Conservation (phyloP, 2,329 filamentous ascomycete species). For the Alternaria hordeiaustralica region DNA sequence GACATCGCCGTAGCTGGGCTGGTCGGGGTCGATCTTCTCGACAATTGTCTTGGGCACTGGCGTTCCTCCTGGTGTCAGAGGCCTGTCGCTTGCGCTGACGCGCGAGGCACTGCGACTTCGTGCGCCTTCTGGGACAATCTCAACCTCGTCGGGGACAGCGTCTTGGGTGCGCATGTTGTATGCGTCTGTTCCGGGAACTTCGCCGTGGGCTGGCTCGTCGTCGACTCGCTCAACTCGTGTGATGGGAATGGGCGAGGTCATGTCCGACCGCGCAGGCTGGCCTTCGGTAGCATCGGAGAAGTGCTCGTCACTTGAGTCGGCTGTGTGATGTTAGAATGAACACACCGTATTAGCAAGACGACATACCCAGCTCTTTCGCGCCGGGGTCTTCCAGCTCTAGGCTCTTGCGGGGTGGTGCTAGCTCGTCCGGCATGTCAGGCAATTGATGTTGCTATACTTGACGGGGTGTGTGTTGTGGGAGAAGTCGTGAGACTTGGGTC, state of each 20-base stretch:
- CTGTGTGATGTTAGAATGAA: slow-evolving; percentile 19
- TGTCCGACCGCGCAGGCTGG: slow-evolving; percentile 49
- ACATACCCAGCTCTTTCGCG: slow-evolving; percentile 62
- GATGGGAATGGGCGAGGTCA: slow-evolving; percentile 62
- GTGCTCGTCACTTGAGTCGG: slow-evolving; percentile 64
- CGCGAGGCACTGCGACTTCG: slow-evolving; percentile 49
- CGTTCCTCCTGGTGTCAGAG: slow-evolving; percentile 58
- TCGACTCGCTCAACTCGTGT: slow-evolving; percentile 71
- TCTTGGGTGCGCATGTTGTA: slow-evolving; percentile 65
- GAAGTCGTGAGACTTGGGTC: neutral
- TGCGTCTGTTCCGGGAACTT: slow-evolving; percentile 66
- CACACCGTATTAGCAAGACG: too few species aligned
- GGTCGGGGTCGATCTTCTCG: slow-evolving; percentile 65
- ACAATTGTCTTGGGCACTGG: slow-evolving; percentile 66
- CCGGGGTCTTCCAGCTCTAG: slow-evolving; percentile 63
- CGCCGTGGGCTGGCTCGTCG: slow-evolving; percentile 63
- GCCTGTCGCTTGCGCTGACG: slow-evolving; percentile 54
- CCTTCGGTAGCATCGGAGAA: slow-evolving; percentile 72
- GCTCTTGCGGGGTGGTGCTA: slow-evolving; percentile 63
- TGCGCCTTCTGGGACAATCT: slow-evolving; percentile 57
- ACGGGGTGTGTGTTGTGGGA: neutral
- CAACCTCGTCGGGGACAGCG: slow-evolving; percentile 69
- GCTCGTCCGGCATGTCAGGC: slow-evolving; percentile 48
- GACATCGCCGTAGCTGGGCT: slow-evolving; percentile 66
- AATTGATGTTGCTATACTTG: neutral